Percentiles rank a stretch among this genome's conserved stretches.
phyloP scores from a whole-genome alignment of 2,329 filamentous ascomycete species.

The Neonectria magnoliae region DNA sequence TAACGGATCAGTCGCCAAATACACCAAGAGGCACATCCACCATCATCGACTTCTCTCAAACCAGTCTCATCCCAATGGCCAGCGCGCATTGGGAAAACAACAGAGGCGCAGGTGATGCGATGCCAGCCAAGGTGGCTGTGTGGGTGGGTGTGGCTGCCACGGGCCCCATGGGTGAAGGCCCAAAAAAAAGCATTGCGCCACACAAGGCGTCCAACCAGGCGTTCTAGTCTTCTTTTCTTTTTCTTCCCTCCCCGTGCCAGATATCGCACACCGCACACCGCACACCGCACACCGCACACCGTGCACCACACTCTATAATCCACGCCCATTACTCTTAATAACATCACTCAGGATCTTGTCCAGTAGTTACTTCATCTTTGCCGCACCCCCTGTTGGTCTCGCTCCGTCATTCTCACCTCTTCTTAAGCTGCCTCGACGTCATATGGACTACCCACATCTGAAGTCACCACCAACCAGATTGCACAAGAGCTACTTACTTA shows the following conservation, averaged over 20 bases:
- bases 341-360: no score
- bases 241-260: neutral
- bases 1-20: neutral
- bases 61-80: neutral
- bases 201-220: constrained; percentile 27
- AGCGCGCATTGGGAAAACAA: neutral
- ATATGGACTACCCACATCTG: neutral
- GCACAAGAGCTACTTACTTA: no score
- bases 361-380: neutral
- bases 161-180: no score
- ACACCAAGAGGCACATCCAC: neutral
- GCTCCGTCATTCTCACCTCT: neutral
- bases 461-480: no score
- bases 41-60: neutral
- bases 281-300: neutral
- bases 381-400: neutral
- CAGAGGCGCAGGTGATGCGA: constrained; percentile 7
- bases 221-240: neutral
- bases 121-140: constrained; percentile 5
- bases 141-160: neutral
- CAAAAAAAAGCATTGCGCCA: constrained; percentile 21
- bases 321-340: neutral
- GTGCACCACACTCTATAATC: no score
- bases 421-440: neutral
- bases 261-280: neutral